Evolutionary conservation across 73 alveolate species (phyloP).

Genomic region (Tetrahymena thermophila): DNA sequence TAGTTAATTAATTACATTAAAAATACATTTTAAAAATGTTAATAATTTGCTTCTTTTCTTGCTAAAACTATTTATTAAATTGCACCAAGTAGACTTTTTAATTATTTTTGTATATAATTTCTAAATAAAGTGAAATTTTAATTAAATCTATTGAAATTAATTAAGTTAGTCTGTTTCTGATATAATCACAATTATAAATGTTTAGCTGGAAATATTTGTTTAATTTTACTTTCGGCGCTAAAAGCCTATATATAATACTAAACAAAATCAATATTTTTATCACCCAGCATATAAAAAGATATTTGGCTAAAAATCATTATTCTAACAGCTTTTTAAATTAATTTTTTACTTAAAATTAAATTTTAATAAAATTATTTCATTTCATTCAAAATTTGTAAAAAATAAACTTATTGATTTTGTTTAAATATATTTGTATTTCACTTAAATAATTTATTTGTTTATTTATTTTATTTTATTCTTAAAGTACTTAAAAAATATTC

Average conservation of each 20-base stretch:
- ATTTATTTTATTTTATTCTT: too few relatives aligned
- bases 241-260: neutral
- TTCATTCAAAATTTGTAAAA: too few relatives aligned
- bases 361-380: too few relatives aligned
- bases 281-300: neutral
- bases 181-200: neutral
- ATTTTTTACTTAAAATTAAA: too few relatives aligned
- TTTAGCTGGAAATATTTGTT: neutral
- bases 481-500: too few relatives aligned
- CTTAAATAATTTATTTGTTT: too few relatives aligned
- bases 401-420: too few relatives aligned
- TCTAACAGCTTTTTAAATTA: too few relatives aligned
- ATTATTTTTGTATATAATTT: neutral
- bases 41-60: neutral
- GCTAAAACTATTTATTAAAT: neutral
- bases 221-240: slow-evolving; percentile 2
- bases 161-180: neutral
- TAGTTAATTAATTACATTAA: neutral
- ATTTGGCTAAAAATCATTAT: neutral
- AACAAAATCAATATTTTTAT: neutral
- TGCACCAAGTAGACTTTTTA: neutral
- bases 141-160: neutral
- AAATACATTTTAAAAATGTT: neutral
- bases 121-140: too few relatives aligned
- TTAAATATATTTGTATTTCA: too few relatives aligned